Conservation (phyloP, 805 yeast genomes). For the Candida bentonensis region DNA sequence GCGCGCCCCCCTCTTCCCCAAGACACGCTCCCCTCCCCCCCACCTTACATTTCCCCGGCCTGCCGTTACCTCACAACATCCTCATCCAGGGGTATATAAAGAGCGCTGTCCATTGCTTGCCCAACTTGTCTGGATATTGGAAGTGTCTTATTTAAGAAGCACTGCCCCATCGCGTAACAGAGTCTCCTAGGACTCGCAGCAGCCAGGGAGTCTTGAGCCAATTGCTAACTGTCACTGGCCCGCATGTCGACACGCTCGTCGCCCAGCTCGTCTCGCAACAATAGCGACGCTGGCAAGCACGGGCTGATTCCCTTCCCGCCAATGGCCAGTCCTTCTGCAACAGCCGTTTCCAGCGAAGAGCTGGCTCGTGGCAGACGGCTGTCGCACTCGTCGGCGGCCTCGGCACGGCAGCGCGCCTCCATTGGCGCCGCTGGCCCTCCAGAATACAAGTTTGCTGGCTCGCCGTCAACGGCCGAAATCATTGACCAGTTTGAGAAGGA, state of each 20-base stretch:
- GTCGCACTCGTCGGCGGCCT: neutral
- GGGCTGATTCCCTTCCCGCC: neutral
- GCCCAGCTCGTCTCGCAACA: neutral
- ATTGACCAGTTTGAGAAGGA: slow-evolving; percentile 43
- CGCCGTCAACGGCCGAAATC: slow-evolving; percentile 15
- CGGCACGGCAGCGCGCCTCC: neutral
- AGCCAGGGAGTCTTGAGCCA: too few species aligned
- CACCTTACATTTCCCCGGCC: too few species aligned
- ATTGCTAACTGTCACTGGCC: too few species aligned
- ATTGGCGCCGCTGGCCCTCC: neutral
- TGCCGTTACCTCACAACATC: too few species aligned
- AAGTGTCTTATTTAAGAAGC: too few species aligned
- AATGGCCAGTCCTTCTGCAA: neutral
- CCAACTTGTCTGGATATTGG: too few species aligned
- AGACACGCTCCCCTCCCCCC: too few species aligned
- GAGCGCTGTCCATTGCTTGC: too few species aligned
- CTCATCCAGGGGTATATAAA: too few species aligned
- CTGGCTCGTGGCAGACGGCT: neutral
- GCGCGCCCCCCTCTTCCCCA: too few species aligned
- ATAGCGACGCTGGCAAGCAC: neutral
- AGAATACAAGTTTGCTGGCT: neutral
- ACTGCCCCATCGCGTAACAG: too few species aligned
- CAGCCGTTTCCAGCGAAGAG: neutral
- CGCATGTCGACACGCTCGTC: neutral
- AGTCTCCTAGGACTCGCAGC: too few species aligned